phyloP scores from a whole-genome alignment of 164 flowering plant species.

The Platanus orientalis region DNA sequence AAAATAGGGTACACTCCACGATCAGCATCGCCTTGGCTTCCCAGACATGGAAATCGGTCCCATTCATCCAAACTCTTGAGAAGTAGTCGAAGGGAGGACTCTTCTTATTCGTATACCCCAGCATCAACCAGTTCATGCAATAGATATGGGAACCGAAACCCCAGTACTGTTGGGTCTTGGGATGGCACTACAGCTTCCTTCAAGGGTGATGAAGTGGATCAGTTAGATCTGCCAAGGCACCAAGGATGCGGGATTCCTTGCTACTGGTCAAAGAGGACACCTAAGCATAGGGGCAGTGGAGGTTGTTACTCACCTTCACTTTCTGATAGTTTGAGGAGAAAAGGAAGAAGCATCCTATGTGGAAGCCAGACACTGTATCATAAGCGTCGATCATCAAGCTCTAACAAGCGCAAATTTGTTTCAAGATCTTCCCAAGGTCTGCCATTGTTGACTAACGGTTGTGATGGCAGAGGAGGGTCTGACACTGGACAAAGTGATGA shows the following conservation, averaged over 20 bases:
- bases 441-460: constrained; percentile 58
- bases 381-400: constrained; percentile 29
- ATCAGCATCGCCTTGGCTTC: constrained; percentile 52
- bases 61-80: constrained; percentile 42
- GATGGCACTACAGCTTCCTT: constrained; percentile 68
- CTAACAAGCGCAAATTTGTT: constrained; percentile 38
- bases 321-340: constrained; percentile 79
- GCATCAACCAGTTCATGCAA: constrained; percentile 73
- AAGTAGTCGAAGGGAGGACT: constrained; percentile 46
- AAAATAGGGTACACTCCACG: constrained; percentile 15
- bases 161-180: constrained; percentile 76
- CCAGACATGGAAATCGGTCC: constrained; percentile 42
- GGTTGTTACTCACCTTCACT: constrained; percentile 85
- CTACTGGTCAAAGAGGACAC: constrained; percentile 76
- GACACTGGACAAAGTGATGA: constrained; percentile 67
- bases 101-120: constrained; percentile 73
- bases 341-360: constrained; percentile 70
- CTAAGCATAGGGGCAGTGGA: constrained; percentile 54
- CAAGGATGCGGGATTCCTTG: constrained; percentile 95
- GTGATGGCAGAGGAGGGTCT: constrained; percentile 50
- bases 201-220: constrained; percentile 68
- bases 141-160: constrained; percentile 39
- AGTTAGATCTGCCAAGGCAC: constrained; percentile 59
- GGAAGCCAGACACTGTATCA: constrained; percentile 53
- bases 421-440: constrained; percentile 51